Percentiles rank a stretch among this genome's conserved stretches.
Conservation (phyloP, 148 eudicot genomes). For the Fagopyrum homotropicum region DNA sequence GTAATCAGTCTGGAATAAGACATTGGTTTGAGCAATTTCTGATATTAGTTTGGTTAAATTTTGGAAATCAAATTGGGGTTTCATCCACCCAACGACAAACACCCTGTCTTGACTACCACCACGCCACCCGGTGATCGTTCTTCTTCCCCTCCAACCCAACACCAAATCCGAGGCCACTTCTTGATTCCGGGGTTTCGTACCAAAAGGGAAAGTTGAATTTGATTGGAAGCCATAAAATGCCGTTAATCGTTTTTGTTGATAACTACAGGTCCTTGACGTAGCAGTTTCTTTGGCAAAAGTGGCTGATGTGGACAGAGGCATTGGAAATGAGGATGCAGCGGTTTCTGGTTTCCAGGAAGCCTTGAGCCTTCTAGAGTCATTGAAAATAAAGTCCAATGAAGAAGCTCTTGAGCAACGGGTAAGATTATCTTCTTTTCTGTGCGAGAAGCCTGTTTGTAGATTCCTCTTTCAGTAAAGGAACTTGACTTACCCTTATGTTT, state of each 20-base stretch:
- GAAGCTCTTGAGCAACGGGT: constrained; percentile 77
- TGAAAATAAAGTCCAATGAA: constrained; percentile 50
- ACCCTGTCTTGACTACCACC: too few species aligned
- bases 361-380: constrained; percentile 48
- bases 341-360: constrained; percentile 67
- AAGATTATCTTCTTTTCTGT: constrained; percentile 17
- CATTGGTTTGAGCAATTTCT: too few species aligned
- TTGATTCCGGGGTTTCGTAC: too few species aligned
- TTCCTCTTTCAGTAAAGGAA: neutral
- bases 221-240: neutral
- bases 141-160: too few species aligned
- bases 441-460: neutral
- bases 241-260: neutral
- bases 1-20: too few species aligned
- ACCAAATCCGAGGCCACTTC: too few species aligned
- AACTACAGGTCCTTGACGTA: constrained; percentile 61
- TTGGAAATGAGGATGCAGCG: constrained; percentile 65
- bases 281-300: constrained; percentile 91
- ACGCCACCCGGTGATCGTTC: too few species aligned
- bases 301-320: constrained; percentile 90
- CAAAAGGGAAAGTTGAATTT: neutral
- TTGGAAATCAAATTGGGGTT: too few species aligned
- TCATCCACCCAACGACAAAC: too few species aligned
- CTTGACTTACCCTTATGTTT: constrained; percentile 12
- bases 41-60: too few species aligned